phyloP scores from a whole-genome alignment of 2,329 filamentous ascomycete species.

The Colletotrichum lini region DNA sequence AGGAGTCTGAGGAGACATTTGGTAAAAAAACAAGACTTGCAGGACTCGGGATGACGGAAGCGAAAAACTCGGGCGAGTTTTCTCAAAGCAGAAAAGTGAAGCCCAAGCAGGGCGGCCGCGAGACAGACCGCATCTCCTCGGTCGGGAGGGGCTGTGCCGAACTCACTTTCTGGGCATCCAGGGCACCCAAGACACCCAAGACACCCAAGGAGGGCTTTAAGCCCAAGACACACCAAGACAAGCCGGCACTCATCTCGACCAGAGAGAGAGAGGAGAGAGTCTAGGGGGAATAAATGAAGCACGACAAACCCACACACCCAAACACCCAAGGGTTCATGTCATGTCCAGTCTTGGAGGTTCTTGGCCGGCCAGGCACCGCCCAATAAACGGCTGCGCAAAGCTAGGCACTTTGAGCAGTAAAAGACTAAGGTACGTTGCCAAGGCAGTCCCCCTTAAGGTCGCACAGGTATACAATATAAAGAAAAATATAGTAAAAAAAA shows the following conservation, averaged over 20 bases:
- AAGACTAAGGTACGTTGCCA: no score
- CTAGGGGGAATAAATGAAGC: neutral
- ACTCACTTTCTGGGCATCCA: constrained; percentile 11
- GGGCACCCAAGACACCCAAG: constrained; percentile 2
- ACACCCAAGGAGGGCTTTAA: no score
- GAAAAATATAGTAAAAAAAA: no score
- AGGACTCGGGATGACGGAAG: neutral
- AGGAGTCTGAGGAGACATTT: neutral
- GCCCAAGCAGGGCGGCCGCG: neutral
- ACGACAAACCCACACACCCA: neutral
- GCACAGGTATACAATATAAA: no score
- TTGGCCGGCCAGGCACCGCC: constrained; percentile 8
- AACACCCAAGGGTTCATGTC: neutral
- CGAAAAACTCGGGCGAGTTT: neutral
- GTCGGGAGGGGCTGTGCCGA: constrained; percentile 10
- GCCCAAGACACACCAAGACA: constrained; percentile 6
- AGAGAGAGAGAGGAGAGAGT: neutral
- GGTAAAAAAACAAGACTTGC: no score
- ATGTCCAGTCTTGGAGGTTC: constrained; percentile 4
- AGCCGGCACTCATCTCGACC: neutral
- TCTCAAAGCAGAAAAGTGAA: neutral
- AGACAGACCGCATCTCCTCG: neutral
- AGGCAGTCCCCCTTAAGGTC: no score
- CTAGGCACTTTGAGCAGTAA: neutral
- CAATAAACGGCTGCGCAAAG: neutral